These are phyloP conservation scores for Fusarium tricinctum DNA, from an alignment of 2,329 filamentous ascomycete species.

Conservation along the genomic window DNA sequence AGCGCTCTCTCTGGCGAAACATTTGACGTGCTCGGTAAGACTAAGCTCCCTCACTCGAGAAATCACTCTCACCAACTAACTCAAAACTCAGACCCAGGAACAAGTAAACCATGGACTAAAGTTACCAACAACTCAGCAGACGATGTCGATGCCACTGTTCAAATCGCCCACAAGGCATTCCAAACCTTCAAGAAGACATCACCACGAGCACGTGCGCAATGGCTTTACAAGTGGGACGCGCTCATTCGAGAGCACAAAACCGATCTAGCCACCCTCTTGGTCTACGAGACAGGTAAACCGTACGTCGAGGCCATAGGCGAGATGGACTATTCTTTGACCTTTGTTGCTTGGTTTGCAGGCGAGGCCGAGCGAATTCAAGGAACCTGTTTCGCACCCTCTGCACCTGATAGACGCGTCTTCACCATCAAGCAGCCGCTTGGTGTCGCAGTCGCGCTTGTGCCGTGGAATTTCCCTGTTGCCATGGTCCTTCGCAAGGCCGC, in stretches of 20 bases:
- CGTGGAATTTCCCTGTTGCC: slow-evolving; percentile 72
- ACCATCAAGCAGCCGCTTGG: slow-evolving; percentile 72
- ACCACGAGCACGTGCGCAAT: slow-evolving; percentile 52
- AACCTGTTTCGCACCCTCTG: slow-evolving; percentile 69
- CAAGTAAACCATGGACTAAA: slow-evolving; percentile 10
- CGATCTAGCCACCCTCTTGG: slow-evolving; percentile 58
- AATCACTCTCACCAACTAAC: background rate
- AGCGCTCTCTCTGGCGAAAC: background rate
- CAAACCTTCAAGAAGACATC: slow-evolving; percentile 56
- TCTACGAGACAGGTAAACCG: slow-evolving; percentile 70
- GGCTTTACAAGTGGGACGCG: slow-evolving; percentile 55
- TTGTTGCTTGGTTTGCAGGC: slow-evolving; percentile 70
- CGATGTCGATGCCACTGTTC: slow-evolving; percentile 50
- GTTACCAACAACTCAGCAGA: slow-evolving; percentile 12
- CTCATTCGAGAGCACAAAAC: slow-evolving; percentile 55
- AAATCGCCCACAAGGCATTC: slow-evolving; percentile 55
- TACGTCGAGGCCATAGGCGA: slow-evolving; percentile 67
- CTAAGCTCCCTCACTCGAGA: background rate
- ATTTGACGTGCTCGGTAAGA: slow-evolving; percentile 17
- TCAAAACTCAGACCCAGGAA: slow-evolving; percentile 8
- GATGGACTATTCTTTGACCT: slow-evolving; percentile 67
- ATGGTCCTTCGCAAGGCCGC: slow-evolving; percentile 64
- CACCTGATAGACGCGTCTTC: slow-evolving; percentile 67
- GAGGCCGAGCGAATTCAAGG: slow-evolving; percentile 60
- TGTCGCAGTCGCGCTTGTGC: slow-evolving; percentile 54